A percentile compares a stretch with the other conserved stretches of the same genome.
Conservation (phyloP, 805 yeast species). For the Tetrapisispora pingtungensis region DNA sequence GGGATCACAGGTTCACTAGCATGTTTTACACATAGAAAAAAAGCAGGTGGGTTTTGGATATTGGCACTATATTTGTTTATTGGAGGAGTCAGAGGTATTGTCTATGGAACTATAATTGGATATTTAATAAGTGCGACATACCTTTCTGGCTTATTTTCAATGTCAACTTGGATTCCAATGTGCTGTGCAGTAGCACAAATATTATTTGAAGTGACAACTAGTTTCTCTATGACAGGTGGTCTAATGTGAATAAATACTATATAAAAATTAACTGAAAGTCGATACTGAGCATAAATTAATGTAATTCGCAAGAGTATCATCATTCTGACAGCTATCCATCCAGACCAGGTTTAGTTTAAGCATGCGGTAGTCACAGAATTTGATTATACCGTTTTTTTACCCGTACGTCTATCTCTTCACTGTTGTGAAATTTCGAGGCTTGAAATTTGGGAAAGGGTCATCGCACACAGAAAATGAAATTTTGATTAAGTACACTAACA, state of each 20-base stretch:
- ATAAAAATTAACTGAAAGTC: too few relatives aligned
- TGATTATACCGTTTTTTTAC: too few relatives aligned
- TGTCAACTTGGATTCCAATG: constrained; percentile 95
- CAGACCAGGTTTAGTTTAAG: too few relatives aligned
- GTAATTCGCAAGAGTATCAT: too few relatives aligned
- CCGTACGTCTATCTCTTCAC: neutral
- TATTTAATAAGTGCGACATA: constrained; percentile 66
- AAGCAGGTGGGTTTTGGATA: constrained; percentile 34
- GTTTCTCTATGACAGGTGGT: constrained; percentile 17
- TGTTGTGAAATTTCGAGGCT: neutral
- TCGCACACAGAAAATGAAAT: neutral
- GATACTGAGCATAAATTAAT: too few relatives aligned
- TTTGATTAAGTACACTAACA: too few relatives aligned
- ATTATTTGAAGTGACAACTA: constrained; percentile 53
- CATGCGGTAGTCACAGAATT: too few relatives aligned
- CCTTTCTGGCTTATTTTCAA: constrained; percentile 66
- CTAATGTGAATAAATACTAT: constrained; percentile 11
- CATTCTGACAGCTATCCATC: too few relatives aligned
- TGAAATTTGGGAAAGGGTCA: neutral
- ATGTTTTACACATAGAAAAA: constrained; percentile 37
- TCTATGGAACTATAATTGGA: constrained; percentile 71
- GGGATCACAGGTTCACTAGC: constrained; percentile 56
- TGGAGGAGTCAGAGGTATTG: constrained; percentile 56
- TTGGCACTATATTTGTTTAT: constrained; percentile 38
- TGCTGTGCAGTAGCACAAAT: constrained; percentile 65